Evolutionary conservation across 139 green algal genomes (phyloP), one percentile per base, ranked within the genome.

Genomic region (Pleodorina starrii): DNA sequence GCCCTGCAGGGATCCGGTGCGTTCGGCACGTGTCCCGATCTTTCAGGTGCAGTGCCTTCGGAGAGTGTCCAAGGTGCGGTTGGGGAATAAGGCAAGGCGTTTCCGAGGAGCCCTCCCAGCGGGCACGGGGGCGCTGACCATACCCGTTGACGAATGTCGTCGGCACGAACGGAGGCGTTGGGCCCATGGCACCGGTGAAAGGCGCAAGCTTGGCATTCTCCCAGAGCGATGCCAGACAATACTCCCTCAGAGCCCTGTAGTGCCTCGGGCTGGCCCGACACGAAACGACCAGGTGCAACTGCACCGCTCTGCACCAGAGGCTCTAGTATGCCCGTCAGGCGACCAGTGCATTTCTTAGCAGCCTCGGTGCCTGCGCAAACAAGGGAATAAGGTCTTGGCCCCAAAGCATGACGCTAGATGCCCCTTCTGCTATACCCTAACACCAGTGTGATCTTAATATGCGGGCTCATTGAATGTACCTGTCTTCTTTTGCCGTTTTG

Each of bases 61-160:
- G 29, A 5, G 25, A 25, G 54, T 4, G 9, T 32, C 54, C 25
- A 66, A 66, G 29, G 54, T 12, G 25, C 29, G 54, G 29, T 66
- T 27, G 54, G 2, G 29, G 9, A 66, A 66, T 25, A 66, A 4
- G 54, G 29, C 54, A 32, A 2, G 6, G 29, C 25, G 29, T 66
- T 25, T 32, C 25, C 54, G 54, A 25, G 29, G 25, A 5, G 9
- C 54, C 54, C 29, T 25, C 9, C 29, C 3, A 27, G 2, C 54
- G 21, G 21, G 9, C 54, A 25, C 54, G 29, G 54, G 29, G 29
- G 54, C 6, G 21, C 54, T 66, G 32, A 73, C 3, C 19, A 42
- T 23, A 82, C 74, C 74, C 29, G 74, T 63, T 82, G 74, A 27
- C 74, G 74, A 23, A 82, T 46, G 32, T 82, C 74, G 16, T 63